These are phyloP conservation scores for Goffeauzyma gilvescens DNA, from an alignment of 768 basidiomycete species.

Conservation along the genomic window DNA sequence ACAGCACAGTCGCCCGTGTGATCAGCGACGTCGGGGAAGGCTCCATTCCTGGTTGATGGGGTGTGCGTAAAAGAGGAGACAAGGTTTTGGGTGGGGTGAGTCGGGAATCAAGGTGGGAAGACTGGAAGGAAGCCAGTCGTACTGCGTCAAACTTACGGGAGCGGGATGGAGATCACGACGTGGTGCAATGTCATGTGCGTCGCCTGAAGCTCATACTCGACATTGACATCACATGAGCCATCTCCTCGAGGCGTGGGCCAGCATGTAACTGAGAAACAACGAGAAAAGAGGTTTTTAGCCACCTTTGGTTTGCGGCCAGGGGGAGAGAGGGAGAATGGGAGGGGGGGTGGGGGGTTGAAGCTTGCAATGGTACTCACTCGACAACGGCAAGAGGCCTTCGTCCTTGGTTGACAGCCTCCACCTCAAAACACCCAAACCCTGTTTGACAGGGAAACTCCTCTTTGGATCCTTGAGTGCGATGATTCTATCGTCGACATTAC, in stretches of 20 bases:
- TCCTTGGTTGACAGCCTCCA: slow-evolving; percentile 84
- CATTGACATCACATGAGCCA: slow-evolving; percentile 82
- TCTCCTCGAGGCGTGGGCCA: slow-evolving; percentile 88
- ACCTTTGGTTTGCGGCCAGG: not conserved
- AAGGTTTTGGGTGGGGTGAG: slow-evolving; percentile 12
- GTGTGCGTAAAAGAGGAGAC: slow-evolving; percentile 19
- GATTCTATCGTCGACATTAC: slow-evolving; percentile 42
- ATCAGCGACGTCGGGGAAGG: slow-evolving; percentile 58
- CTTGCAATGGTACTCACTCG: slow-evolving; percentile 61
- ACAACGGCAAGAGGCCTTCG: slow-evolving; percentile 75
- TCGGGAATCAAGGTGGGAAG: not conserved
- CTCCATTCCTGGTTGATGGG: slow-evolving; percentile 42
- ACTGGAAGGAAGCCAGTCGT: slow-evolving; percentile 1
- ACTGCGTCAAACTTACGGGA: slow-evolving; percentile 57
- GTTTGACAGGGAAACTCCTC: slow-evolving; percentile 68
- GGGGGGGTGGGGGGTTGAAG: too few relatives aligned
- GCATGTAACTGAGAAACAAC: slow-evolving; percentile 53
- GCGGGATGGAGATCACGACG: slow-evolving; percentile 72
- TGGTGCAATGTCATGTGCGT: slow-evolving; percentile 61
- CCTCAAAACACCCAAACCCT: slow-evolving; percentile 63
- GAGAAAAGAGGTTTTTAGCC: slow-evolving; percentile 3
- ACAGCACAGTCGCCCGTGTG: slow-evolving; percentile 63
- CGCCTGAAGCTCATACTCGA: slow-evolving; percentile 92
- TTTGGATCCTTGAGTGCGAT: slow-evolving; percentile 69
- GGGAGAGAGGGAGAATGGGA: not conserved